Conservation (phyloP, 2,329 filamentous ascomycete species). For the Scedosporium apiospermum region DNA sequence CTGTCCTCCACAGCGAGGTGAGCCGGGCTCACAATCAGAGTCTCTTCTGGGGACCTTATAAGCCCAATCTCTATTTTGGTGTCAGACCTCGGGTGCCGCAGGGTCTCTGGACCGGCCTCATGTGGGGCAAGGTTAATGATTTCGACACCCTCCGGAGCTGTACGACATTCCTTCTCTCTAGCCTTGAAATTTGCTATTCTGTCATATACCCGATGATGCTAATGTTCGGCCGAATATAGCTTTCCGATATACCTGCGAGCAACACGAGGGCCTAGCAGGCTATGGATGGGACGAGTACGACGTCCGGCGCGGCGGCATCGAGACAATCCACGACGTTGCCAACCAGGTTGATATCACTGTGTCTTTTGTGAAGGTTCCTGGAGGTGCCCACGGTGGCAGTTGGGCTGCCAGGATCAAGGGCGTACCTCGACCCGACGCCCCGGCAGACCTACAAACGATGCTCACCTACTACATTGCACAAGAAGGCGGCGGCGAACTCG, state of each 20-base stretch:
- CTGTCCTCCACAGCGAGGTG: slow-evolving; percentile 38
- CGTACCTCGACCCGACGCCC: slow-evolving; percentile 59
- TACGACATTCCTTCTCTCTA: slow-evolving; percentile 47
- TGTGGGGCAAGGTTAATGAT: slow-evolving; percentile 82
- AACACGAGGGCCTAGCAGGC: slow-evolving; percentile 84
- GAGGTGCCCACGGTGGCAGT: slow-evolving; percentile 74
- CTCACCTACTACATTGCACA: slow-evolving; percentile 75
- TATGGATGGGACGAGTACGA: slow-evolving; percentile 99
- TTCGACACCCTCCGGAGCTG: slow-evolving; percentile 67
- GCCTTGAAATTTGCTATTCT: background rate
- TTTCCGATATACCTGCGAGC: slow-evolving; percentile 91
- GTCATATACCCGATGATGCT: background rate
- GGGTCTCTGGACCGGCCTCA: slow-evolving; percentile 70
- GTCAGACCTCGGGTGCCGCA: slow-evolving; percentile 73
- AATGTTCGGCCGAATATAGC: slow-evolving; percentile 35
- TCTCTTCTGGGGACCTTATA: slow-evolving; percentile 91
- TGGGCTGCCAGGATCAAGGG: slow-evolving; percentile 90
- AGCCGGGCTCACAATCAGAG: slow-evolving; percentile 63
- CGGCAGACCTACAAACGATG: slow-evolving; percentile 60
- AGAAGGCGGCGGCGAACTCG: slow-evolving; percentile 62
- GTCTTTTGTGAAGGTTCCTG: slow-evolving; percentile 86
- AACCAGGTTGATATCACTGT: slow-evolving; percentile 89
- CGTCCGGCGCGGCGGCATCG: slow-evolving; percentile 72
- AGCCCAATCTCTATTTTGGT: slow-evolving; percentile 90
- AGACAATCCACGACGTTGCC: slow-evolving; percentile 81